Conservation (phyloP, 2,329 filamentous ascomycete genomes). For the Dendryphion nanum region DNA sequence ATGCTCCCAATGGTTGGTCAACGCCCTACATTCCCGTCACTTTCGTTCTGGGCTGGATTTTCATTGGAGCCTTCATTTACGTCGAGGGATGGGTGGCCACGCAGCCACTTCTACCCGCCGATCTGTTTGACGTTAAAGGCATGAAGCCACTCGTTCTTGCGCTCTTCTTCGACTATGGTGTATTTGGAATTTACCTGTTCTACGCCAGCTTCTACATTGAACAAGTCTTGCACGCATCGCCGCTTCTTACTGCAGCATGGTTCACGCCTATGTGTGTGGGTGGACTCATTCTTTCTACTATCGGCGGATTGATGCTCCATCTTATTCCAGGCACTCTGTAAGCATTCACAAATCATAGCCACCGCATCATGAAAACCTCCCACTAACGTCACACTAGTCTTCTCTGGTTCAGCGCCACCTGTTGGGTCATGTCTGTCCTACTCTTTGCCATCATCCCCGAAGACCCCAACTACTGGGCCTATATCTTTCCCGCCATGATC, state of each 20-base stretch:
- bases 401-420: slow-evolving; percentile 28
- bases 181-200: slow-evolving; percentile 38
- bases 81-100: slow-evolving; percentile 69
- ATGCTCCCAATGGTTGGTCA: slow-evolving; percentile 68
- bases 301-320: slow-evolving; percentile 35
- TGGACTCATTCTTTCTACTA: slow-evolving; percentile 32
- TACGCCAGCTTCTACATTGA: slow-evolving; percentile 40
- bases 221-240: slow-evolving; percentile 24
- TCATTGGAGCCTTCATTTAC: slow-evolving; percentile 63
- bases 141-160: slow-evolving; percentile 51
- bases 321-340: slow-evolving; percentile 33
- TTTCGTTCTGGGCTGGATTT: slow-evolving; percentile 60
- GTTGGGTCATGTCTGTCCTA: slow-evolving; percentile 29
- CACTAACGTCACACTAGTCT: slow-evolving; percentile 8
- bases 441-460: slow-evolving; percentile 36
- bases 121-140: slow-evolving; percentile 67
- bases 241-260: slow-evolving; percentile 34
- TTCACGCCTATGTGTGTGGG: slow-evolving; percentile 38
- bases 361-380: neutral
- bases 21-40: slow-evolving; percentile 70
- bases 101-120: slow-evolving; percentile 67
- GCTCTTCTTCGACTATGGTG: slow-evolving; percentile 46
- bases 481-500: slow-evolving; percentile 45
- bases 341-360: slow-evolving; percentile 1
- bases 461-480: slow-evolving; percentile 36